These are phyloP conservation scores for Hyaloperonospora brassicae DNA, from an alignment of 352 stramenopile genomes.

Conservation along the genomic window DNA sequence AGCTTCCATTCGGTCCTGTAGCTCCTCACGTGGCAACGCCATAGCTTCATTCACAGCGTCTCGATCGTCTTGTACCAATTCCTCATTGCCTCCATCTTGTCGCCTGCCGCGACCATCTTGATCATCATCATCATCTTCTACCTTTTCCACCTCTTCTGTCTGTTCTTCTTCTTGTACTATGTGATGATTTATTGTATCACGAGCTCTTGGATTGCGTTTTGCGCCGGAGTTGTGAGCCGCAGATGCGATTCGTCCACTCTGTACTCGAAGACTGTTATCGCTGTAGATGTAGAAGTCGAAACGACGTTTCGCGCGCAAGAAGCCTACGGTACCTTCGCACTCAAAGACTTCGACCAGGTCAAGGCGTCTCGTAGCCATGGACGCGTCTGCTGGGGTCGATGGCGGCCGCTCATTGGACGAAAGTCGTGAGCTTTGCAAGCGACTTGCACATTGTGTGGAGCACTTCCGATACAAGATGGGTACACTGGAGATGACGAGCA, in stretches of 20 bases:
- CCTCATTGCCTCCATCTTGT: constrained; percentile 4
- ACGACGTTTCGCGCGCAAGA: constrained; percentile 18
- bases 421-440: not conserved
- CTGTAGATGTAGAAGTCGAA: constrained; percentile 32
- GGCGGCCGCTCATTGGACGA: not conserved
- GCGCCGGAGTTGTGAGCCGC: not conserved
- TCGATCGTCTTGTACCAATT: not conserved
- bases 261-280: constrained; percentile 30
- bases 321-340: constrained; percentile 33
- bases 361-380: constrained; percentile 6
- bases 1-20: no score
- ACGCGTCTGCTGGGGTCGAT: no score
- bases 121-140: constrained; percentile 1
- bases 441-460: no score
- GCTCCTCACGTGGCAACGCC: no score
- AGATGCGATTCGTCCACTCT: constrained; percentile 12
- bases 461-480: no score
- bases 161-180: constrained; percentile 4
- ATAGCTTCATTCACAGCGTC: no score
- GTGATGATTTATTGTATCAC: no score
- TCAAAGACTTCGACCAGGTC: constrained; percentile 28
- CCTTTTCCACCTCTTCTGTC: constrained; percentile 7
- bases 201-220: not conserved
- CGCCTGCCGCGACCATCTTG: not conserved
- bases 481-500: no score